Percentiles rank a stretch among this genome's conserved stretches.
Evolutionary conservation across 1,284 basidiomycete species (phyloP).

Genomic region (Cryptococcus sp.): DNA sequence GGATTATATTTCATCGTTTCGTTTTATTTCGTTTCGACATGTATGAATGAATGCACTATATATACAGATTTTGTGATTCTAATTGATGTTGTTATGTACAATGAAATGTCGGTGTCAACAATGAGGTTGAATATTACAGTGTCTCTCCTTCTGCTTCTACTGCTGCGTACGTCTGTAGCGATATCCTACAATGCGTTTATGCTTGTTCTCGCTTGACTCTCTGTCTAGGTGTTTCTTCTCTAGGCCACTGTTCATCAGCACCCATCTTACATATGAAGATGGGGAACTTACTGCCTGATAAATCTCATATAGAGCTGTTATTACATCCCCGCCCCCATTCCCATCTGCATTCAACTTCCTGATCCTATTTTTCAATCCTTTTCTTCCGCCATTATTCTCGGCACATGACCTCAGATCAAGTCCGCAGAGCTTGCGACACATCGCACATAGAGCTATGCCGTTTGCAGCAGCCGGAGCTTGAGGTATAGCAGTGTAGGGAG

Average conservation of each 20-base stretch:
- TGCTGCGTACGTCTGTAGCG: too few species aligned
- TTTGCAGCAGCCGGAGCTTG: too few species aligned
- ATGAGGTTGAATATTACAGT: too few species aligned
- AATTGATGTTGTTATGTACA: too few species aligned
- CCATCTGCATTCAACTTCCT: conserved; percentile 13
- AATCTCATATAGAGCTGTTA: not conserved
- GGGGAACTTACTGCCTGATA: not conserved
- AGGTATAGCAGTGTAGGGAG: too few species aligned
- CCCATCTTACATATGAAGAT: not conserved
- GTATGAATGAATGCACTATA: too few species aligned
- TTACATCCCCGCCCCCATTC: not conserved
- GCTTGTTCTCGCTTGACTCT: not conserved
- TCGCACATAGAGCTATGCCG: not conserved
- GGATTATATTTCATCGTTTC: too few species aligned
- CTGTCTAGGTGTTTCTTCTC: not conserved
- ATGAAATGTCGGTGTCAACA: too few species aligned
- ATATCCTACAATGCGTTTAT: too few species aligned
- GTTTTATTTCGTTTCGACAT: too few species aligned
- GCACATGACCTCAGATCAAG: conserved; percentile 14
- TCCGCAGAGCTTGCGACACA: not conserved
- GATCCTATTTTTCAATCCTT: conserved; percentile 32
- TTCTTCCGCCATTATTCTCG: conserved; percentile 21
- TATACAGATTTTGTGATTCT: too few species aligned
- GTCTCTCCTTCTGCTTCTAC: too few species aligned
- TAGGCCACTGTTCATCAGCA: not conserved